These are phyloP conservation scores for Beta vulgaris DNA, from an alignment of 148 eudicot species.

Conservation along the genomic window DNA sequence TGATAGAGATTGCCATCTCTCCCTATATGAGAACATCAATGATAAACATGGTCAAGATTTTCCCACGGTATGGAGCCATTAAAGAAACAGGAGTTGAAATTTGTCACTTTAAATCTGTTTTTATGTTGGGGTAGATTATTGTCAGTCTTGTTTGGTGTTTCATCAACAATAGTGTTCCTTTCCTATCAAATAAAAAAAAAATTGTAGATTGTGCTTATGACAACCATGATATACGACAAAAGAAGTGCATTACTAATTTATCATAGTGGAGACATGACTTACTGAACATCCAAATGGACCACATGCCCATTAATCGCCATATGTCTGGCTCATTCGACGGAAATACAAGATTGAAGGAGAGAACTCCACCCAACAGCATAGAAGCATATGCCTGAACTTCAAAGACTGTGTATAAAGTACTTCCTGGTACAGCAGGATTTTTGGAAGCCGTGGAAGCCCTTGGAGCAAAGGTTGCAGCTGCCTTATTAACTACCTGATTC, in stretches of 20 bases:
- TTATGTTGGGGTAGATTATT: too few relatives aligned
- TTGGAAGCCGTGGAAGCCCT: constrained; percentile 82
- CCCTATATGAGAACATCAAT: too few relatives aligned
- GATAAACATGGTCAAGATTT: too few relatives aligned
- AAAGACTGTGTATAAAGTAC: constrained; percentile 62
- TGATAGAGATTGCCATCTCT: too few relatives aligned
- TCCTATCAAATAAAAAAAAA: too few relatives aligned
- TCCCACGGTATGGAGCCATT: too few relatives aligned
- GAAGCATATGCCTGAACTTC: constrained; percentile 85
- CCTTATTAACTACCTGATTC: constrained; percentile 73
- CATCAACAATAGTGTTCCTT: too few relatives aligned
- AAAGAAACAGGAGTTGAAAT: too few relatives aligned
- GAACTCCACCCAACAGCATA: constrained; percentile 84
- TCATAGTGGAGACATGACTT: constrained; percentile 31
- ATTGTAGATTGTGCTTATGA: not conserved
- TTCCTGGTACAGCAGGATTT: constrained; percentile 94
- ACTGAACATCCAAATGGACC: constrained; percentile 99
- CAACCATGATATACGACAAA: not conserved
- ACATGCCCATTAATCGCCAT: constrained; percentile 99
- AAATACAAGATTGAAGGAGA: constrained; percentile 88
- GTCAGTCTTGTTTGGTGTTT: too few relatives aligned
- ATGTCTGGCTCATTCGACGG: constrained; percentile 92
- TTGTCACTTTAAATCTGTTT: too few relatives aligned
- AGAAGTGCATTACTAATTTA: not conserved
- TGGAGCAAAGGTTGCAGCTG: constrained; percentile 98